Base-by-base conservation (phyloP, 164 flowering plant species). In the Vitis labrusca region DNA sequence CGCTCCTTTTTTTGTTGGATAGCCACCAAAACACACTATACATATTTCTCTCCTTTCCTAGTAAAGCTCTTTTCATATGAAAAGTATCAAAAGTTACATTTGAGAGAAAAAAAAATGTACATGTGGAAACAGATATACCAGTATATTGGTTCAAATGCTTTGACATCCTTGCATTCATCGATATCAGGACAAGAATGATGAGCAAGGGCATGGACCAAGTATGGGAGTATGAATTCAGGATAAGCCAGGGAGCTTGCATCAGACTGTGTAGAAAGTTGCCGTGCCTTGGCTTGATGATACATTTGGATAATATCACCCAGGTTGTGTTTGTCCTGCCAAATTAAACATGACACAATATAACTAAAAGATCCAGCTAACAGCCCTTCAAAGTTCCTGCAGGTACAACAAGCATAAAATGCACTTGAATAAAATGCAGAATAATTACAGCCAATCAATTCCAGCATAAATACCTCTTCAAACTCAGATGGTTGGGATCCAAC, bases 181-280 rank as follows among this genome's bases (percentile, higher is more conserved):
- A 84, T 58, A 80, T 85, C 66, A 59, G 99, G 98, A 72, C 85
- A 93, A 52, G 89, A 80, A 78, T 85, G 89, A 83, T 95, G 97
- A 65, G 98, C 97, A 80, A 95, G 88, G 30, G 86, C 80, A 80
- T 93, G 97, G 70, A 95, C 87, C 83, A 90, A 70, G 81, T 86
- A 87, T 32, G 97, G 85, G 23, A 93, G 84, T 37, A 93, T 86
- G 73, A 79, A 77, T 74, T 91, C 98, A 37, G 98, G 97, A 79
- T 91, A 88, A 49, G 74, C 66, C 16, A 62, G 59, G 8, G 86
- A 76, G 69, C 76, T 88, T 70, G 82, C 77, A 77, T 93, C 98
- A 81, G 78, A 66, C 73, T 76, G 93, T 61, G 73, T 10, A 57
- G 91, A 73, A 72, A 80, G 77, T 57, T 91, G 93, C 1, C 92